Percentiles rank a stretch among this genome's conserved stretches.
phyloP scores from a whole-genome alignment of 257 asterid species.

The Scutellaria baicalensis region DNA sequence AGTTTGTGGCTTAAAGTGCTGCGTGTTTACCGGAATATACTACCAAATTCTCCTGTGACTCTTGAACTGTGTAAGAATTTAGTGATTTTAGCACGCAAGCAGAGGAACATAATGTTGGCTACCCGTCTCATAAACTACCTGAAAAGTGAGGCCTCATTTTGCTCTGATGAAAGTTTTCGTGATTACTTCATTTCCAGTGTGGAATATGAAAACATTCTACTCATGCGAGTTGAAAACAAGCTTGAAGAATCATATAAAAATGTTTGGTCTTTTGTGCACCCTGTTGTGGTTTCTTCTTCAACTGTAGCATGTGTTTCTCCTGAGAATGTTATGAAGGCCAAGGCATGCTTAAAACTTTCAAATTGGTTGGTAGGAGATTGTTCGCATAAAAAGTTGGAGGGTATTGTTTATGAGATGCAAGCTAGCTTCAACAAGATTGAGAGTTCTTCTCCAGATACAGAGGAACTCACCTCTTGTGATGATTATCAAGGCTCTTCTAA shows the following conservation, averaged over 20 bases:
- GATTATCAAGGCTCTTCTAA: constrained; percentile 31
- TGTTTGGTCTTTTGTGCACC: constrained; percentile 74
- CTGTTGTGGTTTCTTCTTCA: constrained; percentile 51
- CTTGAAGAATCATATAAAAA: constrained; percentile 58
- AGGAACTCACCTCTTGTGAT: constrained; percentile 23
- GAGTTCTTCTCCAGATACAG: constrained; percentile 35
- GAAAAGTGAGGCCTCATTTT: constrained; percentile 42
- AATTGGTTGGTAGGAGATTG: constrained; percentile 57
- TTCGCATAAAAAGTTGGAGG: constrained; percentile 39
- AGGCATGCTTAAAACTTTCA: constrained; percentile 92
- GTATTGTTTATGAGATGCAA: constrained; percentile 45
- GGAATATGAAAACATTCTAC: constrained; percentile 65
- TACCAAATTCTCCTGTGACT: constrained; percentile 58
- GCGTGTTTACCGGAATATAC: constrained; percentile 64
- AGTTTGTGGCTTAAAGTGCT: constrained; percentile 87
- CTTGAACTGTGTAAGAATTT: constrained; percentile 77
- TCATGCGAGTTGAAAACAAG: constrained; percentile 73
- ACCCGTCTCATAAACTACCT: constrained; percentile 69
- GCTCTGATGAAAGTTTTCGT: constrained; percentile 44
- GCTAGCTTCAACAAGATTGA: constrained; percentile 44
- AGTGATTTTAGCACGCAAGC: constrained; percentile 79
- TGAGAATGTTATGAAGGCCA: constrained; percentile 68
- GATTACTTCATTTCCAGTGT: constrained; percentile 48
- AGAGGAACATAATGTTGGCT: constrained; percentile 68
- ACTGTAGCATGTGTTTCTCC: constrained; percentile 32